A percentile compares a stretch with the other conserved stretches of the same genome.
phyloP scores from a whole-genome alignment of 495 filamentous ascomycete species.

The Penicillium herquei region DNA sequence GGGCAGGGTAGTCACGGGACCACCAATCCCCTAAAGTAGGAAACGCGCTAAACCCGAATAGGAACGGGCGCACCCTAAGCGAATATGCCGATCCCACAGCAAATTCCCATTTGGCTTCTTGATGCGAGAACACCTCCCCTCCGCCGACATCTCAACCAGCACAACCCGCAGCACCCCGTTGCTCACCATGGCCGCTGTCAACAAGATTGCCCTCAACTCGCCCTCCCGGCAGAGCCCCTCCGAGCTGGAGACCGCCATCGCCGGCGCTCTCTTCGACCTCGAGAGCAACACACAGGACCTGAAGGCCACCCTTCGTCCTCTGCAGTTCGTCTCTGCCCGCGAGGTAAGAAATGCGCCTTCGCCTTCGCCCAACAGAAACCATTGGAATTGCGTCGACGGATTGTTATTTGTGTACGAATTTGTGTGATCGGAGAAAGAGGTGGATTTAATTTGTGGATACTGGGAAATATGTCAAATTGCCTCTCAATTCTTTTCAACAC shows the following conservation, averaged over 20 bases:
- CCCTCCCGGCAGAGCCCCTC: slow-evolving; percentile 89
- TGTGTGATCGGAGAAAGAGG: slow-evolving; percentile 13
- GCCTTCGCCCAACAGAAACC: slow-evolving; percentile 10
- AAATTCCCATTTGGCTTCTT: slow-evolving; percentile 36
- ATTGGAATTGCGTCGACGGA: slow-evolving; percentile 15
- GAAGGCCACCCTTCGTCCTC: slow-evolving; percentile 84
- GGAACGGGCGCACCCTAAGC: slow-evolving; percentile 41
- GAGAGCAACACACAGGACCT: slow-evolving; percentile 98
- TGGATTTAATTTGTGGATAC: slow-evolving; percentile 12
- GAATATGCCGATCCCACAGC: slow-evolving; percentile 42
- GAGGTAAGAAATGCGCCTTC: slow-evolving; percentile 73
- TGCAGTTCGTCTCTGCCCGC: slow-evolving; percentile 95
- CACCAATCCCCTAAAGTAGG: slow-evolving; percentile 28
- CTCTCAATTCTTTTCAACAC: not conserved
- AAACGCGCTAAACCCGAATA: slow-evolving; percentile 22
- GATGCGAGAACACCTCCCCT: slow-evolving; percentile 36
- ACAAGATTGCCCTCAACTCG: slow-evolving; percentile 98
- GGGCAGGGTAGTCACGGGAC: slow-evolving; percentile 39
- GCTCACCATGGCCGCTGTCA: slow-evolving; percentile 67
- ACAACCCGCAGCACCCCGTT: slow-evolving; percentile 41
- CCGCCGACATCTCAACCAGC: slow-evolving; percentile 37
- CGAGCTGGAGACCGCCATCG: slow-evolving; percentile 92
- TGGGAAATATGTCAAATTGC: not conserved
- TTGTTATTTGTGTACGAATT: slow-evolving; percentile 11
- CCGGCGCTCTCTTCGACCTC: slow-evolving; percentile 92